Evolutionary conservation across 305 asterid species (phyloP).

Genomic region (Fraxinus sp.): DNA sequence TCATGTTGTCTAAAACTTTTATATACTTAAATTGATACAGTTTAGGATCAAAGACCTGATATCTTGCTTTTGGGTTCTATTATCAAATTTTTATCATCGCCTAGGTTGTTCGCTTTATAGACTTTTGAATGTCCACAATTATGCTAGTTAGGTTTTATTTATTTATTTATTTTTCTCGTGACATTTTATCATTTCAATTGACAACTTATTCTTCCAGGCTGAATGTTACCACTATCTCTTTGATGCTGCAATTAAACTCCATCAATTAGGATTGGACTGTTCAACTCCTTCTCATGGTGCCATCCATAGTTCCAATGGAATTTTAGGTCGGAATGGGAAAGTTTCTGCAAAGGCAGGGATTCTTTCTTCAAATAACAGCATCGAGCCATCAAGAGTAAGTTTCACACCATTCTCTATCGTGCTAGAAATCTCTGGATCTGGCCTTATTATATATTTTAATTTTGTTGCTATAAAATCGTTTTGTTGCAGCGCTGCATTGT

Average conservation of each 20-base stretch:
- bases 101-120: not conserved
- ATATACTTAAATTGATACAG: not conserved
- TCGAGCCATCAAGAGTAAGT: slow-evolving; percentile 58
- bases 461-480: slow-evolving; percentile 2
- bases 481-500: slow-evolving; percentile 73
- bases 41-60: not conserved
- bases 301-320: slow-evolving; percentile 31
- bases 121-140: not conserved
- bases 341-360: slow-evolving; percentile 39
- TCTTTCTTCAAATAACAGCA: slow-evolving; percentile 36
- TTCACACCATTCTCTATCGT: slow-evolving; percentile 13
- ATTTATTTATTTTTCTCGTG: not conserved
- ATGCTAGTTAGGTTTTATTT: not conserved
- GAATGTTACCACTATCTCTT: slow-evolving; percentile 91
- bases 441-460: slow-evolving; percentile 18
- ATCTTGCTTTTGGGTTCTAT: not conserved
- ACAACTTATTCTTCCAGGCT: slow-evolving; percentile 46
- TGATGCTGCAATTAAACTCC: slow-evolving; percentile 81
- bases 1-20: not conserved
- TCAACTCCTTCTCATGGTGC: not conserved
- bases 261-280: not conserved
- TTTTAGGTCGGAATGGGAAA: slow-evolving; percentile 27
- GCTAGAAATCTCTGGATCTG: slow-evolving; percentile 3
- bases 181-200: not conserved
- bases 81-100: not conserved